Evolutionary conservation across 352 stramenopile genomes (phyloP), one percentile per base, ranked within the genome.

Genomic region (Phytophthora multivora): DNA sequence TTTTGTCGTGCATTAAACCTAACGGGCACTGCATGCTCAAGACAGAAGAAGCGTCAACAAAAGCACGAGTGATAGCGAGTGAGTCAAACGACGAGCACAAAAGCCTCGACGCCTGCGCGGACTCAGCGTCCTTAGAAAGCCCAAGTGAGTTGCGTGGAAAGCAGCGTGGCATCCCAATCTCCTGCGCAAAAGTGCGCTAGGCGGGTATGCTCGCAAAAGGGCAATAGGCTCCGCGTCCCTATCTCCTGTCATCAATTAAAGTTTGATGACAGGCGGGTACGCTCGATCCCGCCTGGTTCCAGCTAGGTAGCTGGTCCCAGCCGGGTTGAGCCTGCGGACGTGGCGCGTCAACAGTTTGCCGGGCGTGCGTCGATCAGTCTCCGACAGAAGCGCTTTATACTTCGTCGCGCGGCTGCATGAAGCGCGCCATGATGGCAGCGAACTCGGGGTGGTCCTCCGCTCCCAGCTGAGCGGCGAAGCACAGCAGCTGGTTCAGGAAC

Each of bases 401-500:
- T 23, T 67, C 48, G 10, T 63, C 53, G 28, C 43, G 66, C 35
- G 59, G 59, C 42, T 71, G 68, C 54, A 77, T 61, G 68, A 77
- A 77, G 39, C 57, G 45, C 19, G 55, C 33, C 49, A 73, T 35
- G 33, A 73, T 61, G 26, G 38, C 58, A 41, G 51, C 68, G 25
- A 77, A 71, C 41, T 73, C 63, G 18, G 65, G 49, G 38, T 77
- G 68, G 11, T 18, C 46, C 23, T 77, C 68, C 4, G 40, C 25
- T 13, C 57, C 63, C 23, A 76, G 33, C 31, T 76, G 63, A 5
- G 63, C 51, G 2, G 63, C 55, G n/a, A 77, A 67, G 28, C 36
- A 40, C 45, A 77, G 25, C 31, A 77, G 42, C 19, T 73, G 69
- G 54, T 77, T 77, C 51, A 77, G 55, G 59, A 77, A 77, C 18